A percentile compares a stretch with the other conserved stretches of the same genome.
Conservation (phyloP, 2,329 filamentous ascomycete species). For the Aspergillus eucalypticola region DNA sequence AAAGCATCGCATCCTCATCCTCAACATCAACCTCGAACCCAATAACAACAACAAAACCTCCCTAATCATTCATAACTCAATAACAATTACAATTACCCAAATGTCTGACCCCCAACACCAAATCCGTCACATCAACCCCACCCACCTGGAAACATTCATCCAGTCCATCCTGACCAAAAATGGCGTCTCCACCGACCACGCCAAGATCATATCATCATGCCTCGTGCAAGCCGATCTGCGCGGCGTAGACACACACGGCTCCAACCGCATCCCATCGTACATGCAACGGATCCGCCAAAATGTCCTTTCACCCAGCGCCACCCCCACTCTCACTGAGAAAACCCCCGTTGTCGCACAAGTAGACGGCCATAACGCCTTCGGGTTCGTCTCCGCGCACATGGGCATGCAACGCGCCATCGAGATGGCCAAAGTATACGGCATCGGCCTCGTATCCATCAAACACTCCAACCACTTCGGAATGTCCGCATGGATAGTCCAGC, state of each 20-base stretch:
- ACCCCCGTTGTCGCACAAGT: conserved; percentile 72
- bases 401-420: conserved; percentile 69
- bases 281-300: conserved; percentile 70
- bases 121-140: conserved; percentile 21
- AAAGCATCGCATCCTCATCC: background rate
- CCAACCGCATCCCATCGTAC: conserved; percentile 77
- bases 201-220: conserved; percentile 64
- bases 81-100: background rate
- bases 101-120: conserved; percentile 7
- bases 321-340: conserved; percentile 59
- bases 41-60: background rate
- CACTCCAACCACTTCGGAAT: conserved; percentile 84
- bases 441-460: conserved; percentile 74
- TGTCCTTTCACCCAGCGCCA: conserved; percentile 63
- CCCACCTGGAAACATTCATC: conserved; percentile 27
- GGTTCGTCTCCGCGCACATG: conserved; percentile 67
- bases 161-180: conserved; percentile 41
- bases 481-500: conserved; percentile 76
- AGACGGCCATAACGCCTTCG: conserved; percentile 70
- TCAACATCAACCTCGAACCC: background rate
- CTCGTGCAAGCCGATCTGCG: conserved; percentile 74
- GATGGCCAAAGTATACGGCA: conserved; percentile 64
- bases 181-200: conserved; percentile 60
- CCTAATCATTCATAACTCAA: background rate
- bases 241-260: conserved; percentile 76